phyloP scores from a whole-genome alignment of 75 land plant species.

The Sequoia sempervirens region DNA sequence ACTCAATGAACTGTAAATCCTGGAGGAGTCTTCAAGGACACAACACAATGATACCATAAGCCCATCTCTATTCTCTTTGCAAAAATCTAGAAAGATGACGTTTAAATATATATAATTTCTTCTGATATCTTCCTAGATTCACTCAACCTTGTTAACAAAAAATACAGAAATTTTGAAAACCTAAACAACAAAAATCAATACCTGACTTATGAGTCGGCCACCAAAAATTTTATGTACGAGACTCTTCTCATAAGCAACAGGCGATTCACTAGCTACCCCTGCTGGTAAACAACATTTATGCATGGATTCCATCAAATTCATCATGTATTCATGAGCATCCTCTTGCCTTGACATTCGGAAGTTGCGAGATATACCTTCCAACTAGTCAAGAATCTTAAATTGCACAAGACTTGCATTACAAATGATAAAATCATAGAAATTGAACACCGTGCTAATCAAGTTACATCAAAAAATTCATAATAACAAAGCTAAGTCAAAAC shows the following conservation, averaged over 20 bases:
- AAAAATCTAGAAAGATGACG: background rate
- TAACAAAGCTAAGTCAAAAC: background rate
- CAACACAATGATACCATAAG: background rate
- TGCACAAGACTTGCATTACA: background rate
- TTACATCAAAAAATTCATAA: background rate
- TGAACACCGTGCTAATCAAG: background rate
- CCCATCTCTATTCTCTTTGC: background rate
- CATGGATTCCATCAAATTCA: slow-evolving; percentile 84
- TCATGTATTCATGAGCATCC: slow-evolving; percentile 96
- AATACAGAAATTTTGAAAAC: background rate
- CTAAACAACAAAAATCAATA: slow-evolving; percentile 15
- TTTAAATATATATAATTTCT: background rate
- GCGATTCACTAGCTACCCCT: slow-evolving; percentile 57
- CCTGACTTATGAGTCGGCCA: slow-evolving; percentile 88
- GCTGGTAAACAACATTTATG: slow-evolving; percentile 80
- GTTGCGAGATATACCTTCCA: slow-evolving; percentile 68
- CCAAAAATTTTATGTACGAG: slow-evolving; percentile 90
- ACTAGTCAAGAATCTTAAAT: slow-evolving; percentile 24
- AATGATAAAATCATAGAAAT: background rate
- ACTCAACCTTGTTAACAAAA: background rate
- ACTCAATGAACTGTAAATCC: background rate
- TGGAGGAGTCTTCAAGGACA: background rate
- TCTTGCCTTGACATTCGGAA: slow-evolving; percentile 76
- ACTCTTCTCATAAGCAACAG: slow-evolving; percentile 69
- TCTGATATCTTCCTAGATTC: background rate